phyloP scores from a whole-genome alignment of 441 rosid species.

The Gossypium gossypioides region DNA sequence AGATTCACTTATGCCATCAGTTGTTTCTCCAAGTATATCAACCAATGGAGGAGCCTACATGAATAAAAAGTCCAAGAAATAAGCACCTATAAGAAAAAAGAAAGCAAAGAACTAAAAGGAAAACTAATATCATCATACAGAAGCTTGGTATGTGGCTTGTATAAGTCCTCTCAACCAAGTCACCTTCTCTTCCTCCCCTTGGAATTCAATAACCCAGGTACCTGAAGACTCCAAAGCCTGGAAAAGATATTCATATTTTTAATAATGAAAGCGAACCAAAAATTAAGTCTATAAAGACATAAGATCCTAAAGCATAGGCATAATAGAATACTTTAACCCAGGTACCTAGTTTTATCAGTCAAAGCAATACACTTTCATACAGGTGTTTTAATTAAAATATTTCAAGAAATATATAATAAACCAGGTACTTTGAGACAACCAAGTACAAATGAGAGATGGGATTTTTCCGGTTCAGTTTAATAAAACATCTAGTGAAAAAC shows the following conservation, averaged over 20 bases:
- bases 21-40: conserved; percentile 52
- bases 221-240: conserved; percentile 90
- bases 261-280: background rate
- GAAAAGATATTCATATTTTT: conserved; percentile 8
- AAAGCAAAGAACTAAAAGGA: conserved; percentile 1
- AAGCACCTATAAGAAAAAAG: conserved; percentile 11
- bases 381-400: background rate
- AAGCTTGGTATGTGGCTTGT: conserved; percentile 91
- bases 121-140: conserved; percentile 43
- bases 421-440: background rate
- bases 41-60: conserved; percentile 62
- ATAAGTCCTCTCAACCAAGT: conserved; percentile 80
- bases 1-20: conserved; percentile 29
- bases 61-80: conserved; percentile 17
- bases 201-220: conserved; percentile 88
- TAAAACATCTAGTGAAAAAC: background rate
- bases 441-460: background rate
- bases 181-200: conserved; percentile 57
- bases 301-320: background rate
- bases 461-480: conserved; percentile 1
- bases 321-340: background rate
- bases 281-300: conserved; percentile 5
- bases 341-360: background rate
- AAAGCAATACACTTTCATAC: background rate
- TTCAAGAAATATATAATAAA: background rate